phyloP scores from a whole-genome alignment of 225 moss, liverwort and hornwort genomes.

The Pleurozium schreberi region DNA sequence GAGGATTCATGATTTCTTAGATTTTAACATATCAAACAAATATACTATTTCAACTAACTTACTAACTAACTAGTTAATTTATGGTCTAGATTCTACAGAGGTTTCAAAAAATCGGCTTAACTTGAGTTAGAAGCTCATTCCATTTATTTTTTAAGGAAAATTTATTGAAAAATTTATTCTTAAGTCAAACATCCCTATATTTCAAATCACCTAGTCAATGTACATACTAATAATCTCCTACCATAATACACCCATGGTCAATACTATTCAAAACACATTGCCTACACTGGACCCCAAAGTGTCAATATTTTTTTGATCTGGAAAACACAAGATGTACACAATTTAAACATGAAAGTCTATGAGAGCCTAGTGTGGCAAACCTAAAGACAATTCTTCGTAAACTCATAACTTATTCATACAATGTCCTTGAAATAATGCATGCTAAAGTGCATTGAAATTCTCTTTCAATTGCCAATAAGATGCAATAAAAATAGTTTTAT shows the following conservation, averaged over 20 bases:
- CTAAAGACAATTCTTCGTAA: background rate
- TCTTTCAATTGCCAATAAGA: too few relatives aligned
- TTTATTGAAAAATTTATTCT: background rate
- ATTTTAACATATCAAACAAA: too few relatives aligned
- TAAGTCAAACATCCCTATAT: fast-evolving
- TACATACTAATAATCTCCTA: background rate
- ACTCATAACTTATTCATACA: background rate
- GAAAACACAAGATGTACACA: background rate
- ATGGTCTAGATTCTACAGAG: background rate
- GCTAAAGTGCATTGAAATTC: background rate
- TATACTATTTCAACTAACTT: too few relatives aligned
- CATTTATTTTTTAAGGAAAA: background rate
- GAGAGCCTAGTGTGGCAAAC: background rate
- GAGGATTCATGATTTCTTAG: too few relatives aligned
- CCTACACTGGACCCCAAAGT: background rate
- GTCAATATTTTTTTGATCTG: background rate
- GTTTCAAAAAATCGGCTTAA: background rate
- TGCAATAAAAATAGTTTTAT: too few relatives aligned
- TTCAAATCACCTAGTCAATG: fast-evolving
- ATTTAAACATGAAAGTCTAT: too few relatives aligned
- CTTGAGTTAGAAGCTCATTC: background rate
- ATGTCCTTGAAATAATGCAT: background rate
- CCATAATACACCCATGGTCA: background rate
- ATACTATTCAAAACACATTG: background rate
- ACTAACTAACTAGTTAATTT: too few relatives aligned